These are phyloP conservation scores for Grosmannia huntii DNA, from an alignment of 2,329 filamentous ascomycete species.

Conservation along the genomic window DNA sequence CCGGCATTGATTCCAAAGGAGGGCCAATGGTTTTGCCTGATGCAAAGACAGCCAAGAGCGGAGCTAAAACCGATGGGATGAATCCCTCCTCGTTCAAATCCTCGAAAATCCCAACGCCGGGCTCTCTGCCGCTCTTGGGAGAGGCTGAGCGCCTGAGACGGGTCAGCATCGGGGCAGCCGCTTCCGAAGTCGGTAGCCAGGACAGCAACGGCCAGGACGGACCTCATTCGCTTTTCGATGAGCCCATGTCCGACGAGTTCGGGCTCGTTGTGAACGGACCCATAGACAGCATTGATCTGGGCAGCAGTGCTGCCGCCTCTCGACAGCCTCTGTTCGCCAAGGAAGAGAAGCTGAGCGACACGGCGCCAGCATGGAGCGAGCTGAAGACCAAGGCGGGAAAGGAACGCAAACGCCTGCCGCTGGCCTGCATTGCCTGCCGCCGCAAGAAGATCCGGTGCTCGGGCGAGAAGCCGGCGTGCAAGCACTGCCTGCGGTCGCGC, in stretches of 20 bases:
- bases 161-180: constrained; percentile 1
- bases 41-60: background rate
- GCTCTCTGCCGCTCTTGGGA: background rate
- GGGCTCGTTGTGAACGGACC: constrained; percentile 33
- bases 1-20: background rate
- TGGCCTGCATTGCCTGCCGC: constrained; percentile 91
- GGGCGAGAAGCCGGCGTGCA: constrained; percentile 93
- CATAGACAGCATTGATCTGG: constrained; percentile 39
- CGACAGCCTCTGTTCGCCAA: constrained; percentile 21
- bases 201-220: constrained; percentile 26
- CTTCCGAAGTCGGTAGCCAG: constrained; percentile 31
- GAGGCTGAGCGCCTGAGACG: background rate
- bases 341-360: constrained; percentile 40
- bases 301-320: background rate
- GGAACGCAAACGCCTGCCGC: constrained; percentile 79
- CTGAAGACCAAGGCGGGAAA: constrained; percentile 89
- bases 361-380: constrained; percentile 60
- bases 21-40: background rate
- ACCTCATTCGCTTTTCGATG: constrained; percentile 35
- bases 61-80: background rate
- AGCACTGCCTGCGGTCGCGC: constrained; percentile 82
- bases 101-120: background rate
- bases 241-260: constrained; percentile 45
- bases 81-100: background rate
- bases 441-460: constrained; percentile 98